Evolutionary conservation across 768 basidiomycete species (phyloP).

Genomic region (Neoboletus subvelutipes): DNA sequence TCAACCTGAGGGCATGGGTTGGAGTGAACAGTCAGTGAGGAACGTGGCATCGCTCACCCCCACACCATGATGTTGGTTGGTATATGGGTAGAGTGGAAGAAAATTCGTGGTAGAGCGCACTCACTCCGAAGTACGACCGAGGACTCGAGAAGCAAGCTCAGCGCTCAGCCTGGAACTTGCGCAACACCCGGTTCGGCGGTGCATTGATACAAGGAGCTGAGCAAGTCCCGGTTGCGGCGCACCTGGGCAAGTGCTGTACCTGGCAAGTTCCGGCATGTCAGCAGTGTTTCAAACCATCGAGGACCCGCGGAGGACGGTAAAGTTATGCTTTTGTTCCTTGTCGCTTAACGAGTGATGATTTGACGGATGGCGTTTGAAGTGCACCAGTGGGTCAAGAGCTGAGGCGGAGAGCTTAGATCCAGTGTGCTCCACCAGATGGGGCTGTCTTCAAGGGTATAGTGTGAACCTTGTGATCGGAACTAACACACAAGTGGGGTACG

Average conservation of each 20-base stretch:
- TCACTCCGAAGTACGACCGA: neutral
- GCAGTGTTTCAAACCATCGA: conserved; percentile 22
- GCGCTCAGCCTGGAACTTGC: neutral
- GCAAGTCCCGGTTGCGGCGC: neutral
- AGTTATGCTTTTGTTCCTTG: conserved; percentile 6
- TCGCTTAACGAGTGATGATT: conserved; percentile 7
- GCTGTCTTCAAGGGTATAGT: conserved; percentile 14
- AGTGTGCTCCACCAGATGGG: conserved; percentile 15
- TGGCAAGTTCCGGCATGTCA: conserved; percentile 18
- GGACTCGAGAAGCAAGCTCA: conserved; percentile 2
- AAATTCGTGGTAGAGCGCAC: neutral
- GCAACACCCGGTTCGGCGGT: neutral
- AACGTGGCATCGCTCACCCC: neutral
- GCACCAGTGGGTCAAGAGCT: neutral
- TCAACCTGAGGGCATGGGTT: conserved; percentile 5
- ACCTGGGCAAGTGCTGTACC: neutral
- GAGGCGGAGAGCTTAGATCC: conserved; percentile 21
- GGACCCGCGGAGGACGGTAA: conserved; percentile 25
- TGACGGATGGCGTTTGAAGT: neutral
- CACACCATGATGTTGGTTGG: neutral
- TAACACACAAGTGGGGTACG: conserved; percentile 17
- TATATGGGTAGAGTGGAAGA: neutral
- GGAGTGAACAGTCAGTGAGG: neutral
- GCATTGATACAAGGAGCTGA: neutral
- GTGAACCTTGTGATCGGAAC: conserved; percentile 13